Base-by-base conservation (phyloP, 1,284 basidiomycete genomes). In the Pseudomicrostroma phylloplanum region DNA sequence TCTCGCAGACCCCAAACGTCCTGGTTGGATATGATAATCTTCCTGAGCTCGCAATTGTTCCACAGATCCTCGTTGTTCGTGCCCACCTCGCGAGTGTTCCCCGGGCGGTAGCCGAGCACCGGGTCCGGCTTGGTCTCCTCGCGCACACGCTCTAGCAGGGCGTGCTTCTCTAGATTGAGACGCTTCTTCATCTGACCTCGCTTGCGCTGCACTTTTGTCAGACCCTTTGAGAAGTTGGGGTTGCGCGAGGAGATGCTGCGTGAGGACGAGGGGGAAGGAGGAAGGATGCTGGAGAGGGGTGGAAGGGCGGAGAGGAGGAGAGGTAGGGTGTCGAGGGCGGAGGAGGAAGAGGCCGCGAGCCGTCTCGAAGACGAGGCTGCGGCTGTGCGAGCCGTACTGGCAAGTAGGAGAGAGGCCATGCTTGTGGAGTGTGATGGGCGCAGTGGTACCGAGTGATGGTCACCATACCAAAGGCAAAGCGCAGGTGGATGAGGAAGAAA, bases 21-120 rank as follows among this genome's bases (percentile, higher is more conserved):
- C 9, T 74, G 62, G 60, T 74, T 78, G 48, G 65, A 55, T 36
- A 79, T 64, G 12, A 79, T 56, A 40, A 79, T 60, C 49, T 64
- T 49, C 2, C 67, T 64, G 8, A 79, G 71, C 62, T 79, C 76
- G 39, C 62, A 67, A 12, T 63, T 51, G 40, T 65, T 55, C 79
- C 66, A 79, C 15, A 61, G 67, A 56, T 55, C 65, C n/a, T 68
- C 53, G 0, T 72, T 74, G 59, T 76, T 72, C 48, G 90, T 81
- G 40, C 83, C 82, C 19, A 85, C 81, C 58, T 84, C 81, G 57
- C 85, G 82, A 56, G 91, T 82, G 65, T 54, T 54, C 51, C 51
- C 51, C 89, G 80, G 63, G 85, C 81, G 72, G 55, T 78, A 72
- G 1, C 90, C 90, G 1, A 91, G 85, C 7, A 92, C 83, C 58